Evolutionary conservation across 768 basidiomycete genomes (phyloP).

Genomic region (Kwoniella sp.): DNA sequence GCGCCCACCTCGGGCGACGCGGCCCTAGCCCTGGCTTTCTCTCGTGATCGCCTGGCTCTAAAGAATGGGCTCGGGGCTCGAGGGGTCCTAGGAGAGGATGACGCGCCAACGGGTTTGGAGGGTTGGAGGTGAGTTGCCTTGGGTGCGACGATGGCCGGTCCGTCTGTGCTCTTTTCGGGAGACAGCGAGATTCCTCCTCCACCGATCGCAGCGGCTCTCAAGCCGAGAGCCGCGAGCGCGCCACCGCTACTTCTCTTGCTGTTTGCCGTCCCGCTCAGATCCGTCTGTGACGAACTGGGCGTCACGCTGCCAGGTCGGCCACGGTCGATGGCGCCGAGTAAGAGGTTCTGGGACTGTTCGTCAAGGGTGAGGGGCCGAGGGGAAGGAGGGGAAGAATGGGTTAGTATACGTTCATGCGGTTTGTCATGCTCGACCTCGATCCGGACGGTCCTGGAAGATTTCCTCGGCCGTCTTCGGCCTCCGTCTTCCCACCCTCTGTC

Average conservation of each 20-base stretch:
- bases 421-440: too few species aligned
- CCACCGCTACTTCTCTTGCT: constrained; percentile 47
- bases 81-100: constrained; percentile 38
- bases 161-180: constrained; percentile 52
- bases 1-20: constrained; percentile 55
- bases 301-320: constrained; percentile 32
- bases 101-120: constrained; percentile 31
- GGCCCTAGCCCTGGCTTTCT: constrained; percentile 59
- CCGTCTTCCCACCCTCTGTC: too few species aligned
- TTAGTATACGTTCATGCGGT: constrained; percentile 3
- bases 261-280: constrained; percentile 4
- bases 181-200: constrained; percentile 53
- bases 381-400: constrained; percentile 2
- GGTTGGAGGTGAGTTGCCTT: constrained; percentile 47
- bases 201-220: constrained; percentile 50
- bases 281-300: constrained; percentile 7
- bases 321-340: constrained; percentile 58
- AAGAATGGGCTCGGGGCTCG: constrained; percentile 68
- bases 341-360: constrained; percentile 55
- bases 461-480: constrained; percentile 1
- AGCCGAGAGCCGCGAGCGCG: constrained; percentile 46
- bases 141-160: constrained; percentile 54
- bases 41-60: constrained; percentile 58
- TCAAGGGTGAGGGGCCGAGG: constrained; percentile 43
- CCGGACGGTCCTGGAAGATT: too few species aligned